Evolutionary conservation across 1,284 basidiomycete genomes (phyloP), one percentile per base, ranked within the genome.

Genomic region (Puccinia horiana): DNA sequence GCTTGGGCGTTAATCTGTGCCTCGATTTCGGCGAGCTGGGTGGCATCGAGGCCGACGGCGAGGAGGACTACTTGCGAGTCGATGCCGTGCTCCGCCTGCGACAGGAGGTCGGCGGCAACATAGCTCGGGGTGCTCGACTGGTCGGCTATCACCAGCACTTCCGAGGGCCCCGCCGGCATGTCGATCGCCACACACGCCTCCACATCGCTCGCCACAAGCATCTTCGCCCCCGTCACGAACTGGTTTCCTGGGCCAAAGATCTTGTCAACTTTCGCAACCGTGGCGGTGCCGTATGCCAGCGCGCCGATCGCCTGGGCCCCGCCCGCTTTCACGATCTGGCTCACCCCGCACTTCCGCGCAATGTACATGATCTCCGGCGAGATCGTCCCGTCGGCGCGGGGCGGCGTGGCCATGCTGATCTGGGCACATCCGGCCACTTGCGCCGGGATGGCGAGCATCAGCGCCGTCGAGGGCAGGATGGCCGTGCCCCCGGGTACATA

Each of bases 401-500:
- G 96, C 14, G 97, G 97, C 0, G 97, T 98, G 3, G 97, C 96
- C 81, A 99, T 90, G 47, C 98, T 93, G 83, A 98, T 92, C 85
- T 94, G 92, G 82, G 91, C 91, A 88, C 97, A 99, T 2, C 94
- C 93, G 0, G 97, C 97, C 14, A 99, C 97, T 87, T 98, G 96
- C 0, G 97, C 97, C 3, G 97, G 97, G 26, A 98, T 93, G 84
- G 96, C 96, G 40, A 99, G 91, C 96, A 98, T 98, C 84, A 99
- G 90, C 8, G 97, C 97, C 2, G 97, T 99, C 3, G 94, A 96
- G 16, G 97, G 97, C 35, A 99, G 89, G 69, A 99, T 91, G 0
- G 97, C 97, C 0, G 96, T 98, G 49, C 97, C 97, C 40, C 97
- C 97, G 0, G 97, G 97, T 1, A 99, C 94, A 88, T 99, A 99